A percentile compares a stretch with the other conserved stretches of the same genome.
These are phyloP conservation scores for Scutellaria galericulata DNA, from an alignment of 257 asterid genomes.

Conservation along the genomic window DNA sequence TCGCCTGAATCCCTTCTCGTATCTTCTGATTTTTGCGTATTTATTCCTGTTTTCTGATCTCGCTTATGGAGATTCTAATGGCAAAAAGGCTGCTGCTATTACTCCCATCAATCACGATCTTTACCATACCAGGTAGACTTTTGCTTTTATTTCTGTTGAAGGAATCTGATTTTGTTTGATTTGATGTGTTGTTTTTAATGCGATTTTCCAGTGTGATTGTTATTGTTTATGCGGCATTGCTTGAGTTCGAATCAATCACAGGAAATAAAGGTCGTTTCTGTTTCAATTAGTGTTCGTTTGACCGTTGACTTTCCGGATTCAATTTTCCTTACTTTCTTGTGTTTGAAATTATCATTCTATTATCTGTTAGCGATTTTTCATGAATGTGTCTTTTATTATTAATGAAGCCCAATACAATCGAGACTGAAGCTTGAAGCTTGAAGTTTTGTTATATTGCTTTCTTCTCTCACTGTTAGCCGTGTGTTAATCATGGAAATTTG, in stretches of 20 bases:
- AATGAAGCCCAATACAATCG: conserved; percentile 6
- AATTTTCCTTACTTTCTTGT: conserved; percentile 26
- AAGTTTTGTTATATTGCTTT: background rate
- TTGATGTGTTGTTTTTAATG: conserved; percentile 18
- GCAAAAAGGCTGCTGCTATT: conserved; percentile 37
- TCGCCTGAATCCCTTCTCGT: conserved; percentile 34
- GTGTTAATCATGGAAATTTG: background rate
- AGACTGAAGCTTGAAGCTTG: conserved; percentile 15
- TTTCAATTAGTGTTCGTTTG: conserved; percentile 31
- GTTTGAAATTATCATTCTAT: conserved; percentile 6
- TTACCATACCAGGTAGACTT: conserved; percentile 76
- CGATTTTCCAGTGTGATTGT: conserved; percentile 1
- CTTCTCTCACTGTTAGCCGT: background rate
- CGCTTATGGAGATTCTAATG: conserved; percentile 56
- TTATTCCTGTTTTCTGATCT: conserved; percentile 25
- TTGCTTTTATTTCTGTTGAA: background rate
- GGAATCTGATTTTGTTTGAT: background rate
- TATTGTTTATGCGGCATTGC: conserved; percentile 22
- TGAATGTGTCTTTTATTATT: conserved; percentile 16
- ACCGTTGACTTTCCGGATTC: conserved; percentile 35
- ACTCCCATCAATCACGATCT: conserved; percentile 91
- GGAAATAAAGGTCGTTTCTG: conserved; percentile 10
- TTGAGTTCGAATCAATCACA: conserved; percentile 30
- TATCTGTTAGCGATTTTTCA: background rate
- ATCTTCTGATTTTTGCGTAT: conserved; percentile 36